Conservation (phyloP, 768 basidiomycete genomes). For the Leccinum arenicola region DNA sequence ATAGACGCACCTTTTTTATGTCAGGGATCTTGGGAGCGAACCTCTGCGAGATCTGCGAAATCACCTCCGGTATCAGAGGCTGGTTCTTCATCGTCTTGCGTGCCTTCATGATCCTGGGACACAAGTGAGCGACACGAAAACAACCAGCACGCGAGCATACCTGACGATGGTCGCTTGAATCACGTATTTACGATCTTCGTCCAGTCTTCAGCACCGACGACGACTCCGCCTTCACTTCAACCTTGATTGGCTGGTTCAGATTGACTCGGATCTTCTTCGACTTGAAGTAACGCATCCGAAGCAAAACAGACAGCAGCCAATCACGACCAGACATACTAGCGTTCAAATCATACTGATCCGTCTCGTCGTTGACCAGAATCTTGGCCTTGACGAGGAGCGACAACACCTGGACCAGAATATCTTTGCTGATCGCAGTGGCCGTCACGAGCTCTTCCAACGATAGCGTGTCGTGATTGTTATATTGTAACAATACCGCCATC, state of each 20-base stretch:
- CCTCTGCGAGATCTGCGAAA: conserved; percentile 81
- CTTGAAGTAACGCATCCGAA: conserved; percentile 52
- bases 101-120: conserved; percentile 85
- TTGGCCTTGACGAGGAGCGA: conserved; percentile 78
- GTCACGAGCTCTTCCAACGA: conserved; percentile 74
- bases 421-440: conserved; percentile 80
- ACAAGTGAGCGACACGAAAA: background rate
- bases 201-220: conserved; percentile 86
- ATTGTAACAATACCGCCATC: conserved; percentile 91
- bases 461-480: conserved; percentile 87
- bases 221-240: conserved; percentile 90
- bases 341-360: conserved; percentile 90
- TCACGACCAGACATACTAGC: conserved; percentile 45
- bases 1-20: conserved; percentile 78
- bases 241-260: conserved; percentile 88
- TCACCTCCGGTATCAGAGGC: conserved; percentile 83
- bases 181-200: conserved; percentile 95
- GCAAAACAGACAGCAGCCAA: background rate
- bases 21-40: conserved; percentile 94
- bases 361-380: conserved; percentile 84
- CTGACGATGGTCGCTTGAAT: conserved; percentile 95
- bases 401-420: conserved; percentile 66
- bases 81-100: conserved; percentile 96
- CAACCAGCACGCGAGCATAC: conserved; percentile 20
- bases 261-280: conserved; percentile 93